Evolutionary conservation across 164 flowering plant genomes (phyloP), one percentile per base, ranked within the genome.

Genomic region (Stephania yunnanensis): DNA sequence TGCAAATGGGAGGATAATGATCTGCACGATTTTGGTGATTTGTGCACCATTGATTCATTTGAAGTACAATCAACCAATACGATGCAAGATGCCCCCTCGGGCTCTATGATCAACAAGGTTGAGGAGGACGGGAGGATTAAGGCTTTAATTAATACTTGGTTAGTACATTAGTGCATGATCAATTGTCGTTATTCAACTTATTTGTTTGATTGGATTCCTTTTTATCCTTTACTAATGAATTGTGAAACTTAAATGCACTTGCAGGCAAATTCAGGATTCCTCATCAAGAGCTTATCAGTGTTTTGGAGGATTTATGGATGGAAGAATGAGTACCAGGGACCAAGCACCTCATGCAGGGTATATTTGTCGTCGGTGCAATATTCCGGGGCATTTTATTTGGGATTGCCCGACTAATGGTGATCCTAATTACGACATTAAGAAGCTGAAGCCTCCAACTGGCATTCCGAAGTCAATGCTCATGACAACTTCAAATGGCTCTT

Each of bases 371-470:
- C 87, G 99, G 80, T 96, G 99, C 83, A 94, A 96, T 78, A 89
- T 89, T 48, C 90, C 81, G 93, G 98, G 98, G 20, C 99, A 96
- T 86, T 89, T 90, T 78, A 96, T 96, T 80, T 97, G 94, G 82
- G 97, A 94, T 74, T 96, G 99, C 79, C 97, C 98, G 42, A 96
- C 99, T 69, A 96, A 96, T 84, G 99, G 98, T 46, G 97, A 96
- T 83, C 97, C 94, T 7, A 91, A 84, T 80, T 96, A 78, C 82
- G 98, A 96, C 78, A 81, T 96, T 50, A 93, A 82, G 78, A 91
- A 86, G 78, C 91, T 89, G 72, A 96, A 89, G 77, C 98, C 95
- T 69, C 97, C 98, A 6, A 96, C 99, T 73, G 99, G 97, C 12
- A 94, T 94, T 73, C 99, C 98, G 8, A 96, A 88, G 83, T 96